Base-by-base conservation (phyloP, 352 stramenopile species). In the Phytopythium delawarense region DNA sequence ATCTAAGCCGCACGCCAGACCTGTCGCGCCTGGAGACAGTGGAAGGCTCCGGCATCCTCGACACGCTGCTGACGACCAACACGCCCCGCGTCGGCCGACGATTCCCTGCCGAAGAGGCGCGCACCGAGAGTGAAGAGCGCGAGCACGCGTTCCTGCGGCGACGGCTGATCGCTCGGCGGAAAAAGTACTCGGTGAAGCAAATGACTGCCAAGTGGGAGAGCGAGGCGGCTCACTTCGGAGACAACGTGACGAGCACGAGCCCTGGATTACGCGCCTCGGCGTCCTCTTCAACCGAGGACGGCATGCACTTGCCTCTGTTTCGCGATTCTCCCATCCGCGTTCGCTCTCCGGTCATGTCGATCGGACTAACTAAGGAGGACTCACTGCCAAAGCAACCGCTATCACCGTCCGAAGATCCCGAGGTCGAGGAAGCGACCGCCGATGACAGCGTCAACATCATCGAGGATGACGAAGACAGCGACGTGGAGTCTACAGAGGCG, bases 41-140 rank as follows among this genome's bases (percentile, higher is more conserved):
- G 12, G 82, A 92, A 50, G 82, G 82, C n/a, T 70, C 79, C 28
- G 78, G 71, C 34, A 92, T 92, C 50, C 39, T 89, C 9, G 59
- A 80, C 18, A 70, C 73, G 35, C 65, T 92, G 42, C 62, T 88
- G 66, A 57, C 53, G 34, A 62, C 63, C 13, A 76, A 63, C 7
- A 88, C 78, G 4, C 79, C 79, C 11, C 66, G 82, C 9, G 63
- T 71, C 0, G 66, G 66, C 15, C 71, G 82, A 28, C 66, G 62
- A 52, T 88, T 91, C 59, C 71, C 76, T n/a, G 74, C 76, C 2
- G 80, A 91, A 59, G 55, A 75, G 16, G 48, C 71, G 12, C 63
- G 72, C 0, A 77, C 76, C 6, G 65, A 70, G 13, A 84, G 77
- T 54, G 81, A 91, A 58, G 69, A 82, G 57, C 58, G 69, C 48